These are phyloP conservation scores for Aspergillus fijiensis DNA, from an alignment of 2,329 filamentous ascomycete species.

Conservation along the genomic window DNA sequence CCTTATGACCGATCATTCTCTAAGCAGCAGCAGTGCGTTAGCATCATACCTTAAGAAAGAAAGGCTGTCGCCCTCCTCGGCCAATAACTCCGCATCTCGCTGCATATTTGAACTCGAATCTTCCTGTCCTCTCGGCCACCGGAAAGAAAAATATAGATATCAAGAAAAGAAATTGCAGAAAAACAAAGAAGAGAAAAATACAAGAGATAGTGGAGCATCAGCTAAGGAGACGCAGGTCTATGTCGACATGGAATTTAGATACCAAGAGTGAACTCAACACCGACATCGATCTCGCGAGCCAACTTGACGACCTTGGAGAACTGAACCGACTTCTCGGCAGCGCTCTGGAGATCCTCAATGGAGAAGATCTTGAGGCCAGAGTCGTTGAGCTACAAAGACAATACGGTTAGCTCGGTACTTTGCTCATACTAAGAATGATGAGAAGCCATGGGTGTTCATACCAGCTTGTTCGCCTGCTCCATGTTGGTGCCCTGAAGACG, in stretches of 20 bases:
- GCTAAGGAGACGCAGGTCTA: slow-evolving; percentile 7
- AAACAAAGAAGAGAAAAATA: slow-evolving; percentile 1
- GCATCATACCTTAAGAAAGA: slow-evolving; percentile 12
- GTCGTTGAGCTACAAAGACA: slow-evolving; percentile 70
- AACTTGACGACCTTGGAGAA: slow-evolving; percentile 99
- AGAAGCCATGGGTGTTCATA: slow-evolving; percentile 43
- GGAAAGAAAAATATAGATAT: not conserved
- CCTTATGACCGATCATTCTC: slow-evolving; percentile 13
- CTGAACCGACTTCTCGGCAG: slow-evolving; percentile 96
- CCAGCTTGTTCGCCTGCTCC: slow-evolving; percentile 82
- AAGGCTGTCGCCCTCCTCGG: slow-evolving; percentile 3
- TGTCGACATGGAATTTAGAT: slow-evolving; percentile 60
- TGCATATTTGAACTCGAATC: not conserved
- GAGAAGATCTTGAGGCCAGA: slow-evolving; percentile 99
- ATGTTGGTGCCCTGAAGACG: slow-evolving; percentile 98
- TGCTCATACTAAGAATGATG: not conserved
- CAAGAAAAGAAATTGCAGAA: slow-evolving; percentile 6
- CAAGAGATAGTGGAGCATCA: slow-evolving; percentile 10
- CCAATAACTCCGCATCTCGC: slow-evolving; percentile 4
- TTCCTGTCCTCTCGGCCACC: not conserved
- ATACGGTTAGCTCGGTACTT: slow-evolving; percentile 9
- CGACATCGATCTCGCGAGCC: slow-evolving; percentile 95
- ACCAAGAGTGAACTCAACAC: slow-evolving; percentile 90
- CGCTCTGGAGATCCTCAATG: slow-evolving; percentile 95
- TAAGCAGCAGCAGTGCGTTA: slow-evolving; percentile 16